Percentiles rank a stretch among this genome's conserved stretches.
phyloP scores from a whole-genome alignment of 2,329 filamentous ascomycete species.

The Colletotrichum sp. region DNA sequence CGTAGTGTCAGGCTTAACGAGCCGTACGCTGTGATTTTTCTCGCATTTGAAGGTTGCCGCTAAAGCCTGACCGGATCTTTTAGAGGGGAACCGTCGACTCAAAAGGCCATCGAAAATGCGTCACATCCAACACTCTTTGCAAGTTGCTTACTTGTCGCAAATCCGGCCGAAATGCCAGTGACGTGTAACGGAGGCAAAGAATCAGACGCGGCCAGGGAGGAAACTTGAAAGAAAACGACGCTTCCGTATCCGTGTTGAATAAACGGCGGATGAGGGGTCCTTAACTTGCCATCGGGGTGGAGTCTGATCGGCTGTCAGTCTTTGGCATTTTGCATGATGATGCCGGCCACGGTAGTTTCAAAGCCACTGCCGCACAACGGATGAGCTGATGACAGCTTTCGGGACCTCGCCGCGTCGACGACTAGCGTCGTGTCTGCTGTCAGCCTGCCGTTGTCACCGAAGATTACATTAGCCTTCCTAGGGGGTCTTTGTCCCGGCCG shows the following conservation, averaged over 20 bases:
- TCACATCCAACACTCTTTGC: neutral
- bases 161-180: neutral
- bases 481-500: neutral
- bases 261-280: neutral
- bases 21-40: neutral
- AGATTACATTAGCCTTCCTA: neutral
- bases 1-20: neutral
- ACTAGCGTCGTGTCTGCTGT: neutral
- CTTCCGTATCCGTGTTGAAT: neutral
- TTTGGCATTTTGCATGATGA: neutral
- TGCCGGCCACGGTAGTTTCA: constrained; percentile 9
- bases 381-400: neutral
- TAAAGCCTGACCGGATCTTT: neutral
- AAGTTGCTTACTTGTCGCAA: neutral
- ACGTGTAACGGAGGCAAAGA: neutral
- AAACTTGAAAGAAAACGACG: neutral
- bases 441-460: neutral
- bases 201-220: neutral
- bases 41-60: neutral
- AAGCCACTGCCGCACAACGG: neutral
- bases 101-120: neutral
- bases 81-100: neutral
- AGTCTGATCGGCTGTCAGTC: neutral
- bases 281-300: neutral
- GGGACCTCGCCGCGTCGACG: neutral